A percentile compares a stretch with the other conserved stretches of the same genome.
phyloP scores from a whole-genome alignment of 176 grass and related monocot species.

The Olyra latifolia region DNA sequence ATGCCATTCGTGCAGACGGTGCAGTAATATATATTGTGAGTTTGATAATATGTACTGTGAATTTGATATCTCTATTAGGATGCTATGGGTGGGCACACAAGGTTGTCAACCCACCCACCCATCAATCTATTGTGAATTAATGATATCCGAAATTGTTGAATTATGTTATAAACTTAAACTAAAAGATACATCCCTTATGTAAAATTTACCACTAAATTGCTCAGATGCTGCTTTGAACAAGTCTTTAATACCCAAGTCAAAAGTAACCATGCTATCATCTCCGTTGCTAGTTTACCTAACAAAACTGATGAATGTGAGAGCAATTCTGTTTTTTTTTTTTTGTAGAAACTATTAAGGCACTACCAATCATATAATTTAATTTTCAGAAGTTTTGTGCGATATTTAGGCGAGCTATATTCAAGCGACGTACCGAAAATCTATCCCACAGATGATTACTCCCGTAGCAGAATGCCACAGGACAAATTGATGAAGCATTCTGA shows the following conservation, averaged over 20 bases:
- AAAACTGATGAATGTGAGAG: neutral
- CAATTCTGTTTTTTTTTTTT: slow-evolving; percentile 14
- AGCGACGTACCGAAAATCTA: slow-evolving; percentile 72
- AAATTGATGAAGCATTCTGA: slow-evolving; percentile 70
- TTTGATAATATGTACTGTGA: too few species aligned
- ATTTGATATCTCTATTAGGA: too few species aligned
- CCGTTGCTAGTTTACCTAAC: slow-evolving; percentile 18
- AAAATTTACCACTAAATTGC: neutral
- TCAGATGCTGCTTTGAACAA: slow-evolving; percentile 6
- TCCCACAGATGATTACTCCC: slow-evolving; percentile 94
- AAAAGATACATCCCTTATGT: neutral
- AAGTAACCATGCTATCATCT: slow-evolving; percentile 4
- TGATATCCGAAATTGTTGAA: neutral
- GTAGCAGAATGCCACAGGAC: slow-evolving; percentile 83
- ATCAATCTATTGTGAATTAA: neutral
- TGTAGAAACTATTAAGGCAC: neutral
- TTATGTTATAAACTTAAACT: neutral
- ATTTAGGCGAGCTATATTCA: slow-evolving; percentile 11
- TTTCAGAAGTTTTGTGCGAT: neutral
- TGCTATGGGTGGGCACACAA: too few species aligned
- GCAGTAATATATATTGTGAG: neutral
- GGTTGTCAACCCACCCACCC: too few species aligned
- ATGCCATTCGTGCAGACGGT: neutral
- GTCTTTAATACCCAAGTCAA: neutral
- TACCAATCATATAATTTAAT: neutral